Evolutionary conservation across 768 basidiomycete genomes (phyloP).

Genomic region (Exsudoporus frostii): DNA sequence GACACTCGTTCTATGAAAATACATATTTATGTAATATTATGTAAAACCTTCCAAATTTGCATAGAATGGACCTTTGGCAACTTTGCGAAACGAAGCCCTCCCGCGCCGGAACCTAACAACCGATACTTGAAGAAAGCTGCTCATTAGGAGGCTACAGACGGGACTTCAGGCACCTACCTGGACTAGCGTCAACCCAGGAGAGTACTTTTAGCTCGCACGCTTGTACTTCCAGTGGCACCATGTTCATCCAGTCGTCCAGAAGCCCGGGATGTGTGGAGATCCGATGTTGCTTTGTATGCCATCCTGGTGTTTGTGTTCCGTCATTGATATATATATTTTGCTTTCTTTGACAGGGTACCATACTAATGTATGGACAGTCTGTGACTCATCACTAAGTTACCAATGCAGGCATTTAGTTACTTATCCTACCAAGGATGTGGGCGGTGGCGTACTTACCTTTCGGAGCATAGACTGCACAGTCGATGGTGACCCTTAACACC

Average conservation of each 20-base stretch:
- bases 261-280: no score
- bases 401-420: no score
- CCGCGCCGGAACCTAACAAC: not conserved
- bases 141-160: no score
- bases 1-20: no score
- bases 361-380: no score
- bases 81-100: not conserved
- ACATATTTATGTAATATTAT: no score
- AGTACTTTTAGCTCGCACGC: no score
- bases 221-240: not conserved
- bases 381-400: no score
- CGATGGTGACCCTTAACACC: not conserved
- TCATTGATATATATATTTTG: not conserved
- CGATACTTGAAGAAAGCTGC: not conserved
- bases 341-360: not conserved
- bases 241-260: no score
- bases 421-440: not conserved
- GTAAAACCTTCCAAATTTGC: no score
- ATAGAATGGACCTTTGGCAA: no score
- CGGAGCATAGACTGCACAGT: not conserved
- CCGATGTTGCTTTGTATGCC: not conserved
- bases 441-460: not conserved
- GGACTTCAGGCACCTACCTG: not conserved
- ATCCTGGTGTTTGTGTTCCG: not conserved
- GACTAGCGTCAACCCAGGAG: not conserved